These are phyloP conservation scores for Penicillium salamii DNA, from an alignment of 495 filamentous ascomycete genomes.

Conservation along the genomic window DNA sequence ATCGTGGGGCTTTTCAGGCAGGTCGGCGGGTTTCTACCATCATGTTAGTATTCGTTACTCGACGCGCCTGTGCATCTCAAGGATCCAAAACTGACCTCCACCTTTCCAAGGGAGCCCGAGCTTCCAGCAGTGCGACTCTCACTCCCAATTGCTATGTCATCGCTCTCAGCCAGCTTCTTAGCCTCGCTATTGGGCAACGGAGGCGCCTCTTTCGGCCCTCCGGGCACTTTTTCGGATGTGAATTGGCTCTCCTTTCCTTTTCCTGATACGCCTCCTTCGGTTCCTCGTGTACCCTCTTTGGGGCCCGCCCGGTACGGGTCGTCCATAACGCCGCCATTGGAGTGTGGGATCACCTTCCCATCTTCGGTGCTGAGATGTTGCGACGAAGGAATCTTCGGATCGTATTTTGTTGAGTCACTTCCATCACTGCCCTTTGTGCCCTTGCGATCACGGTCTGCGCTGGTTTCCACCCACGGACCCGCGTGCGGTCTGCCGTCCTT, in stretches of 20 bases:
- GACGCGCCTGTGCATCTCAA: constrained; percentile 9
- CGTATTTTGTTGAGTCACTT: constrained; percentile 16
- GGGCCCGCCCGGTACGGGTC: constrained; percentile 70
- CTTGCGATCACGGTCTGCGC: constrained; percentile 56
- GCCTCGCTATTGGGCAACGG: constrained; percentile 78
- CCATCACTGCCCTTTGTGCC: constrained; percentile 37
- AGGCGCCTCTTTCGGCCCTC: constrained; percentile 78
- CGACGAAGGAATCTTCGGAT: constrained; percentile 31
- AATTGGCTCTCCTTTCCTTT: constrained; percentile 70
- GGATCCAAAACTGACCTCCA: constrained; percentile 56
- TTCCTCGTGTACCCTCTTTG: constrained; percentile 82
- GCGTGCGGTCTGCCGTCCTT: constrained; percentile 93
- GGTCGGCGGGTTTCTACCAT: constrained; percentile 72
- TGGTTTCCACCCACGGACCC: constrained; percentile 80
- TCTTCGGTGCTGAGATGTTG: constrained; percentile 46
- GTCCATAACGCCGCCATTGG: constrained; percentile 89
- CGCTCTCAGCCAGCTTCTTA: constrained; percentile 50
- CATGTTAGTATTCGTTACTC: constrained; percentile 6
- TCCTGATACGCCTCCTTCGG: constrained; percentile 80
- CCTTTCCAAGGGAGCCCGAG: constrained; percentile 48
- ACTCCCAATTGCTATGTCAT: constrained; percentile 14
- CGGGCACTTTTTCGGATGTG: constrained; percentile 71
- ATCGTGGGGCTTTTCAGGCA: constrained; percentile 78
- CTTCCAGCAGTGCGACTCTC: constrained; percentile 23
- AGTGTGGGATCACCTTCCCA: constrained; percentile 68